Conservation (phyloP, 129 eudicot genomes). For the Daucus carota region DH1_v3.0 NC_030385.2:26276501-26277000, state of each 20-base stretch:
- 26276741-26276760: background rate
- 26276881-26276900: background rate
- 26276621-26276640: background rate
- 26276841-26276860: background rate
- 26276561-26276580: slow-evolving; percentile 6
- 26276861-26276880: background rate
- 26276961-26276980: slow-evolving; percentile 52
- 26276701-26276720: background rate
- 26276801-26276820: slow-evolving; percentile 20
- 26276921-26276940: slow-evolving; percentile 23
- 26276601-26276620: slow-evolving; percentile 21
- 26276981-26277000: slow-evolving; percentile 26
- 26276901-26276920: slow-evolving; percentile 14
- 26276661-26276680: background rate
- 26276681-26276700: background rate
- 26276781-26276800: slow-evolving; percentile 33
- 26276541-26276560: background rate
- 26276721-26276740: background rate
- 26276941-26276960: slow-evolving; percentile 34
- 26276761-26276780: slow-evolving; percentile 38
- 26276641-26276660: background rate
- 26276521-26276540: background rate
- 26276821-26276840: slow-evolving; percentile 32
- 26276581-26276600: slow-evolving; percentile 29
- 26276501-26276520: background rate